Evolutionary conservation across 2,329 filamentous ascomycete genomes (phyloP), one percentile per base, ranked within the genome.

Genomic region (Calonectria hongkongensis): DNA sequence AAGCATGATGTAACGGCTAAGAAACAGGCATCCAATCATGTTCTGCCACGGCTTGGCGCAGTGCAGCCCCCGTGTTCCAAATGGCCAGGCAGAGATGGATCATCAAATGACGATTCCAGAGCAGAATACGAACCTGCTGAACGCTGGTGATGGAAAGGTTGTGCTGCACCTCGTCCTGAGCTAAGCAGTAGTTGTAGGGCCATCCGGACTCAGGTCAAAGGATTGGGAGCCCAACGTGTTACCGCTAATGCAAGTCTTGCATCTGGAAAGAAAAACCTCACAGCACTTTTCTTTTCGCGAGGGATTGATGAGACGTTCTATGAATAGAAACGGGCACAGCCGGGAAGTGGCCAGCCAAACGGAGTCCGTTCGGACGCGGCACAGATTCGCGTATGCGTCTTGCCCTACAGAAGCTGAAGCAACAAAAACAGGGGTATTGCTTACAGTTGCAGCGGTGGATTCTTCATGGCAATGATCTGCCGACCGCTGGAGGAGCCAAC

Each of bases 1-100:
- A 48, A 48, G 45, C 45, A 48, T 48, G 45, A 48, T 48, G 45
- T 25, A 13, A 48, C n/a, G 45, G n/a, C 25, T 25, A 48, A n/a
- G n/a, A 16, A 48, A 10, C 9, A 48, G 45, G 45, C 45, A 13
- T n/a, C 45, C 45, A 48, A 48, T 48, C n/a, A 25, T 4, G n/a
- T 12, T 12, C 2, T 10, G n/a, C 45, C 45, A 48, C 9, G 18
- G n/a, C 45, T 12, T 13, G n/a, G n/a, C 13, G 45, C 45, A 13
- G 25, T 25, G 45, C 12, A 25, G 45, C n/a, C 45, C 21, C 18
- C 5, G n/a, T 12, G 43, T 12, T 25, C n/a, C 45, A 25, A 25
- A 25, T 48, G 10, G 9, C n/a, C n/a, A 25, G 18, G 45, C 13
- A 13, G 18, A 48, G n/a, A 48, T 4, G 13, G 1, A 13, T 25